Evolutionary conservation across 2,329 filamentous ascomycete genomes (phyloP).

Genomic region (Hymenoscyphus infarciens): DNA sequence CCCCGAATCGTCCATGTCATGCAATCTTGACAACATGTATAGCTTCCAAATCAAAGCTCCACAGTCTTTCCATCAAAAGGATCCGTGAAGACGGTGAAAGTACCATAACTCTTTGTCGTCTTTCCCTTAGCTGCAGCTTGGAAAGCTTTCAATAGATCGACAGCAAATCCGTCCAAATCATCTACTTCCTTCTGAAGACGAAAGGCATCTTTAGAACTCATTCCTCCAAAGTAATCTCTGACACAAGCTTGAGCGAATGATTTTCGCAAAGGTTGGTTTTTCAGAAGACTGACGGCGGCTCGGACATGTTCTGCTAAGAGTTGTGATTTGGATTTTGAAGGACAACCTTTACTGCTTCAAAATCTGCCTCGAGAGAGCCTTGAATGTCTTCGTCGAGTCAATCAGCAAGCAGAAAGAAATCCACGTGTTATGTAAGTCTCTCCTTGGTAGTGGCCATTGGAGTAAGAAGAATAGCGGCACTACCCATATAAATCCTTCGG

Average conservation of each 20-base stretch:
- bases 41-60: too few species aligned
- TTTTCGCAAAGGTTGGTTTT: neutral
- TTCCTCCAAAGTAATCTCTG: neutral
- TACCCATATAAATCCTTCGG: conserved; percentile 19
- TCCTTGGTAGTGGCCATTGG: neutral
- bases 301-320: conserved; percentile 14
- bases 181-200: neutral
- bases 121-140: neutral
- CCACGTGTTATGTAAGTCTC: conserved; percentile 9
- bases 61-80: too few species aligned
- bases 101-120: too few species aligned
- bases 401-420: conserved; percentile 16
- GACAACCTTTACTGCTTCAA: neutral
- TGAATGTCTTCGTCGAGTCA: conserved; percentile 11
- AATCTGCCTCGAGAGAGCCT: conserved; percentile 14
- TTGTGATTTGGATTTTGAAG: neutral
- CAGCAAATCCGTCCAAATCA: neutral
- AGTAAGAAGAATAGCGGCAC: neutral
- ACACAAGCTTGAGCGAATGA: neutral
- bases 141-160: neutral
- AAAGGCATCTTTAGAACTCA: neutral
- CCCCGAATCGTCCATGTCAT: too few species aligned
- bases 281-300: neutral
- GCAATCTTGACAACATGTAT: too few species aligned
- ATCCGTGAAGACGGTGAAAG: too few species aligned